Evolutionary conservation across 2,329 filamentous ascomycete genomes (phyloP), one percentile per base, ranked within the genome.

Genomic region (Fusarium nurragi): DNA sequence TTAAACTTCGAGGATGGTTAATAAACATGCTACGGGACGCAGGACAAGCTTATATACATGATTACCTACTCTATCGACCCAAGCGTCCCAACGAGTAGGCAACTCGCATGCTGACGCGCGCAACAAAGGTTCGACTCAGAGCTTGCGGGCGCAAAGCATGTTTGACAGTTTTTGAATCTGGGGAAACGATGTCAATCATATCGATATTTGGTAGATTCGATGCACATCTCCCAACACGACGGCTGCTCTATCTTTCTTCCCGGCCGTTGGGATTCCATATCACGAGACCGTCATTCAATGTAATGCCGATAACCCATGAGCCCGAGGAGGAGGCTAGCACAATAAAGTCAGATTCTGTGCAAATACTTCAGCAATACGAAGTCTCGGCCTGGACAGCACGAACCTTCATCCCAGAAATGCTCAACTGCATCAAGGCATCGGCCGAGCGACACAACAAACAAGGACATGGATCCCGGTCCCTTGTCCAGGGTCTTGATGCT

Each of bases 71-170:
- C 59, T 63, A 54, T 60, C 59, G 37, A 51, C 54, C 50, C 39
- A 26, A 43, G 44, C 28, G 49, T 40, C 25, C 53, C 58, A 55
- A 46, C 18, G 48, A 69, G 54, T 65, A 69, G 70, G 69, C 65
- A 66, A 46, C 67, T 71, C 63, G 69, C 72, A 74, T 74, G 45
- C 41, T 55, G 59, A 74, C 73, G 72, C 72, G 72, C 70, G 73
- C 73, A 74, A 65, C 54, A 43, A 23, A 64, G 53, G 58, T 54
- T 40, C 57, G 40, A 60, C 47, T 26, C 53, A 73, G 65, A 60
- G 68, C 67, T 65, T 74, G 72, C 73, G 73, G 72, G 71, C 73
- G 73, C 65, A 72, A 63, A 50, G 9, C 50, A 57, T 49, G 55
- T 36, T 61, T 50, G 41, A 57, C 54, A 64, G 53, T 53, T 57